A percentile compares a stretch with the other conserved stretches of the same genome.
Conservation (phyloP, 23 red algal species). For the Agarophyton chilense region DNA sequence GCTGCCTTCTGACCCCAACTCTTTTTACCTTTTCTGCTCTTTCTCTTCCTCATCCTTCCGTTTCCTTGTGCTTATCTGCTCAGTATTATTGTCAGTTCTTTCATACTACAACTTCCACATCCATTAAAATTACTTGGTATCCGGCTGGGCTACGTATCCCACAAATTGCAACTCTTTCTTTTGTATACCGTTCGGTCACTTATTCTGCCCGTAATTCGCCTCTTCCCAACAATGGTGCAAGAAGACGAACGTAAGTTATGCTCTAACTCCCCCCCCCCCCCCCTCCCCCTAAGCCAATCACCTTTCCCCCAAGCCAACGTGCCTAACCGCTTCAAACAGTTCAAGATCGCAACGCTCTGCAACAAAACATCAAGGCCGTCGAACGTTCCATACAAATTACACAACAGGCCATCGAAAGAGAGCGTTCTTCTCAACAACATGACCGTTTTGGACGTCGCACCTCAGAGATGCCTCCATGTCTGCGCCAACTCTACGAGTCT, state of each 20-base stretch:
- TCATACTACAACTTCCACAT: not conserved
- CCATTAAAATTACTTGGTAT: not conserved
- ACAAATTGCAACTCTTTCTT: not conserved
- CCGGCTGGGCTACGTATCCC: not conserved
- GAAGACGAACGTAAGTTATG: not conserved
- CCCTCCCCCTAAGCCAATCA: not conserved
- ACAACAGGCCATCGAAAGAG: constrained; percentile 23
- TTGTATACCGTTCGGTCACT: not conserved
- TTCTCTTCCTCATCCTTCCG: not conserved
- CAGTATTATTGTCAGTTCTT: not conserved
- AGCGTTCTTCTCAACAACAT: constrained; percentile 37
- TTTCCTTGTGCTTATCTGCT: not conserved
- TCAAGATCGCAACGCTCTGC: constrained; percentile 14
- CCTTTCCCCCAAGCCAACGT: too few species aligned
- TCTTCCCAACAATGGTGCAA: constrained; percentile 8
- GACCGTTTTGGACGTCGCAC: constrained; percentile 57
- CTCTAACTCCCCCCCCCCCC: not conserved
- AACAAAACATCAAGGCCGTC: constrained; percentile 37
- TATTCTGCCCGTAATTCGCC: not conserved
- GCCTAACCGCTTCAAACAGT: constrained; percentile 2
- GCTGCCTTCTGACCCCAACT: not conserved
- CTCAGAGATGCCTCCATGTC: constrained; percentile 55
- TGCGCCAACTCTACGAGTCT: constrained; percentile 51
- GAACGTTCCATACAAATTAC: constrained; percentile 47
- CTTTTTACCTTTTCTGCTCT: not conserved